These are phyloP conservation scores for Chalciporus sphaerocephalus DNA, from an alignment of 768 basidiomycete genomes.

Conservation along the genomic window DNA sequence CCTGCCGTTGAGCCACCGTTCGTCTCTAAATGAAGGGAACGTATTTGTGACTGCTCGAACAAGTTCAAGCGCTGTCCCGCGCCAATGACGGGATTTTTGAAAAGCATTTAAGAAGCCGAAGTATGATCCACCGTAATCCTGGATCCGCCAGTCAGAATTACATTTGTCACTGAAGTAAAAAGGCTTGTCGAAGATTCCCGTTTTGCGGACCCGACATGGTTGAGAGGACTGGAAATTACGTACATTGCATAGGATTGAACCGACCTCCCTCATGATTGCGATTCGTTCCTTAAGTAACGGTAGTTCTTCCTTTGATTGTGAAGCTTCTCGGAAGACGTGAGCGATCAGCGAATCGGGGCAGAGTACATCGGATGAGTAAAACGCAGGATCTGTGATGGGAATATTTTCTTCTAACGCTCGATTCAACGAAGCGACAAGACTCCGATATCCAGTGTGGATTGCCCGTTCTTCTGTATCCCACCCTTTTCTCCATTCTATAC, in stretches of 20 bases:
- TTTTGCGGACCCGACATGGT: conserved; percentile 3
- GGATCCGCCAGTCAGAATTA: conserved; percentile 1
- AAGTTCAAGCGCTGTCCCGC: conserved; percentile 68
- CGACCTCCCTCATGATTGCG: conserved; percentile 73
- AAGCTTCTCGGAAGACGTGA: conserved; percentile 61
- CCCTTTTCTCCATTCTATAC: conserved; percentile 70
- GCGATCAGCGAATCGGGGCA: conserved; percentile 72
- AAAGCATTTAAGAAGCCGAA: conserved; percentile 62
- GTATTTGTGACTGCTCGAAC: conserved; percentile 64
- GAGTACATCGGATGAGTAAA: conserved; percentile 64
- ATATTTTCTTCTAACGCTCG: conserved; percentile 73
- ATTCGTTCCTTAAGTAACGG: conserved; percentile 72
- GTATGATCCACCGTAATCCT: conserved; percentile 73
- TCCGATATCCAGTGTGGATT: conserved; percentile 83
- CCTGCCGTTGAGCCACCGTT: conserved; percentile 50
- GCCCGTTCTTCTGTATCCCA: conserved; percentile 53
- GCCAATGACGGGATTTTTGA: conserved; percentile 43
- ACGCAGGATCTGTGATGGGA: conserved; percentile 73
- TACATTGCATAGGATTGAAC: conserved; percentile 65
- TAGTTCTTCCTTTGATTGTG: conserved; percentile 55
- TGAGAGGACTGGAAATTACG: conserved; percentile 22
- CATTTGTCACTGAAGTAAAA: no score
- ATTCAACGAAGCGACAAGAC: conserved; percentile 77
- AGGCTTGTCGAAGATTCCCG: neutral
- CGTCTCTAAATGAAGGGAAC: conserved; percentile 78